Evolutionary conservation across 1,139 yeast genomes (phyloP).

Genomic region (Debaryomycetaceae sp.): DNA sequence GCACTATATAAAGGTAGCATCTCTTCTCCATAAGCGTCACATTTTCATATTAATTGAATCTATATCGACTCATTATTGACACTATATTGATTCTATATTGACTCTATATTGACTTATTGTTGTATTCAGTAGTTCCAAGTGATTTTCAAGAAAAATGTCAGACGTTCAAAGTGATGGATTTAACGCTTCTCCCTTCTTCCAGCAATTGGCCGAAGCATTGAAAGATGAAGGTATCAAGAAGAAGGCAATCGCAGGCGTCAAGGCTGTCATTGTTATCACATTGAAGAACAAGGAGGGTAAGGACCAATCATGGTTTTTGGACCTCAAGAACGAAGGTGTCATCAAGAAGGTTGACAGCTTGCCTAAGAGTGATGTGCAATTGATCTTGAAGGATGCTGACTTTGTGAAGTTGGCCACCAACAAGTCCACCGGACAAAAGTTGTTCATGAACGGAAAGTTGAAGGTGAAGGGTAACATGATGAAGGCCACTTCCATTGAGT

Average conservation of each 20-base stretch:
- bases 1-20: background rate
- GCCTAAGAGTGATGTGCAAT: slow-evolving; percentile 63
- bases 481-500: slow-evolving; percentile 81
- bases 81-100: no score
- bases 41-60: no score
- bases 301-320: slow-evolving; percentile 67
- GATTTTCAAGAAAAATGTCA: slow-evolving; percentile 37
- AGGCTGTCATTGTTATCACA: slow-evolving; percentile 65
- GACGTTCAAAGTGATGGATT: slow-evolving; percentile 46
- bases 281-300: slow-evolving; percentile 67
- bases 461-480: slow-evolving; percentile 86
- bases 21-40: no score
- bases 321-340: slow-evolving; percentile 63
- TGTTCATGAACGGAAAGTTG: slow-evolving; percentile 80
- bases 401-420: slow-evolving; percentile 71
- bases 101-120: background rate
- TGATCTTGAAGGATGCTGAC: slow-evolving; percentile 61
- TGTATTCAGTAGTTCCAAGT: slow-evolving; percentile 3
- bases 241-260: slow-evolving; percentile 50
- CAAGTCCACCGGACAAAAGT: slow-evolving; percentile 79
- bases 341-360: slow-evolving; percentile 48
- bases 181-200: slow-evolving; percentile 46
- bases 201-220: slow-evolving; percentile 40
- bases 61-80: no score
- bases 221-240: slow-evolving; percentile 35